Evolutionary conservation across 1,139 yeast species (phyloP).

Genomic region (Kluyveromyces sp.): DNA sequence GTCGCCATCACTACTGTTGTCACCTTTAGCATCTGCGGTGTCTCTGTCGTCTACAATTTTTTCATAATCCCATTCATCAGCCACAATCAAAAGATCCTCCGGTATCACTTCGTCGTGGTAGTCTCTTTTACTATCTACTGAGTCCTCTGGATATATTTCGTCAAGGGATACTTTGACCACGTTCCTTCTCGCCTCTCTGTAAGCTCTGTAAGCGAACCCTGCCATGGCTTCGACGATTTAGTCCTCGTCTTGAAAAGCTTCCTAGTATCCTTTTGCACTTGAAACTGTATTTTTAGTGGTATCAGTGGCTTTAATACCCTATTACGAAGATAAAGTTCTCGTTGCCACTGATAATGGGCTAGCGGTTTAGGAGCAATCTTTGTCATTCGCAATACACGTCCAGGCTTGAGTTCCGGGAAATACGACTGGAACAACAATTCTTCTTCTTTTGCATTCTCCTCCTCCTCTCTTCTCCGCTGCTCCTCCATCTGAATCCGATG

Average conservation of each 20-base stretch:
- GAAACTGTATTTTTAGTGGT: constrained; percentile 23
- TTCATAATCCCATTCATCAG: constrained; percentile 81
- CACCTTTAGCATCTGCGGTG: neutral
- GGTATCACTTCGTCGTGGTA: constrained; percentile 26
- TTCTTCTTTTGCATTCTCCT: constrained; percentile 19
- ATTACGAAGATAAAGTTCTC: constrained; percentile 12
- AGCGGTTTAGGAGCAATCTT: constrained; percentile 25
- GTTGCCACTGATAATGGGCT: constrained; percentile 24
- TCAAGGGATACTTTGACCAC: constrained; percentile 17
- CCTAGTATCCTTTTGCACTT: constrained; percentile 30
- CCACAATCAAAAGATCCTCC: constrained; percentile 59
- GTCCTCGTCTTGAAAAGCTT: constrained; percentile 18
- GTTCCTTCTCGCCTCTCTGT: constrained; percentile 16
- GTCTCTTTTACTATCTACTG: constrained; percentile 21
- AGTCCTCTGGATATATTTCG: constrained; percentile 28
- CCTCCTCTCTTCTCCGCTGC: constrained; percentile 11
- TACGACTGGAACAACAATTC: constrained; percentile 22
- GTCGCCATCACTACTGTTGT: neutral
- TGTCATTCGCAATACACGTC: constrained; percentile 27
- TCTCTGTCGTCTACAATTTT: constrained; percentile 43
- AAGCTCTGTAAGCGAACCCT: constrained; percentile 6
- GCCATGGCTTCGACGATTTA: constrained; percentile 11
- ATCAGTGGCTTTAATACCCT: constrained; percentile 20
- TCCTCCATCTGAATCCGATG: constrained; percentile 8
- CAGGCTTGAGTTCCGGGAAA: constrained; percentile 28